Evolutionary conservation across 768 basidiomycete species (phyloP), one percentile per base, ranked within the genome.

Genomic region (Podaxis pistillaris): DNA sequence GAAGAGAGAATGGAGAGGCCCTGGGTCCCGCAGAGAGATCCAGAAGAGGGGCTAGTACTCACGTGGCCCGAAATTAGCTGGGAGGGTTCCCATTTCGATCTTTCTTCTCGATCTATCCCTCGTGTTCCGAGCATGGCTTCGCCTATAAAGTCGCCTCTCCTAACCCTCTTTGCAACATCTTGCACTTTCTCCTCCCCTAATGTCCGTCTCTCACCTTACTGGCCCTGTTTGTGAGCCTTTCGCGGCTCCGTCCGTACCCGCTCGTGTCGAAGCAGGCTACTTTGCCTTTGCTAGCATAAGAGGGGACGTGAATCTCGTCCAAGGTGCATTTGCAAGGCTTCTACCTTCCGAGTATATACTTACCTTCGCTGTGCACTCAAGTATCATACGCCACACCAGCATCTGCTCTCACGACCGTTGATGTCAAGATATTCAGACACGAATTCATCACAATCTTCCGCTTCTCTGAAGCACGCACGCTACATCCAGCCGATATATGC

Each of bases 371-470:
- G 56, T 58, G 26, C 38, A 33, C n/a, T 40, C 8, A 51, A 81
- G 80, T 81, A 24, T 78, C 78, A 2, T 63, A 68, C 30, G 72
- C 71, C 41, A 77, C 78, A 0, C 77, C 80, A n/a, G 65, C 71
- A n/a, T 80, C 81, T 1, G 74, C 81, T 26, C 70, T 82, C 47
- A 76, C 78, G 13, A 72, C 80, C 8, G 74, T 83, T 40, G 79
- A 83, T 56, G 78, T 83, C n/a, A 83, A 82, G 69, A 76, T 84
- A 50, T 85, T 83, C 69, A 78, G 76, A 62, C 85, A 87, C 68
- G 86, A 87, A 71, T 86, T 86, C 65, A 82, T 83, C 70, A 82
- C 83, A 65, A 88, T 88, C 56, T 88, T 87, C 67, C 84, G 86
- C 41, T 81, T 84, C 60, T 71, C 74, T 8, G 78, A 82, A 67